phyloP scores from a whole-genome alignment of 2,329 filamentous ascomycete genomes.

The Neocucurbitaria cava region DNA sequence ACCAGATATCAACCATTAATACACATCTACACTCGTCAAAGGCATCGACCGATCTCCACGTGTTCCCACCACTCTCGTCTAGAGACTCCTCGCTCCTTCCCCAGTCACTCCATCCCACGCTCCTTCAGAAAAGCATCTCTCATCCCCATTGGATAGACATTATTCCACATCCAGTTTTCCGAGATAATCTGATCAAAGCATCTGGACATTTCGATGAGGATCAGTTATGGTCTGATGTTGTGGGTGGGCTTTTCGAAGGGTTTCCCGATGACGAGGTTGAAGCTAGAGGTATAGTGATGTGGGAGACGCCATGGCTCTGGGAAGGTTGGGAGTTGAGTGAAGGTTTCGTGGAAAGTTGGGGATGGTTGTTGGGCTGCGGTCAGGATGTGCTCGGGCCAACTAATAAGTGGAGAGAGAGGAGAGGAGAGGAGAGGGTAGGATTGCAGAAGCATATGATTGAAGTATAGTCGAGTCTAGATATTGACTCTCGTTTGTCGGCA shows the following conservation, averaged over 20 bases:
- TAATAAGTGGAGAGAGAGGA: constrained; percentile 11
- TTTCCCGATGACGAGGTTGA: constrained; percentile 5
- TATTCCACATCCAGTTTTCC: constrained; percentile 61
- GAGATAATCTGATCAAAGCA: constrained; percentile 57
- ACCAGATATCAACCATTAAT: not conserved
- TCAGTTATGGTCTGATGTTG: constrained; percentile 8
- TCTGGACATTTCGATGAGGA: constrained; percentile 10
- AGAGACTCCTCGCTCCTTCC: not conserved
- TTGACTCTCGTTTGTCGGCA: no score
- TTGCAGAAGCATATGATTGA: no score
- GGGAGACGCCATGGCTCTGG: constrained; percentile 11
- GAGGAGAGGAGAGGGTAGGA: constrained; percentile 9
- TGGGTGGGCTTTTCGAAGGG: constrained; percentile 13
- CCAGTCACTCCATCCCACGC: constrained; percentile 56
- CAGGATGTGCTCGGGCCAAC: constrained; percentile 1
- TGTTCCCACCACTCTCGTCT: constrained; percentile 1
- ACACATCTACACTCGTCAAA: not conserved
- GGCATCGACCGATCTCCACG: not conserved
- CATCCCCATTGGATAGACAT: constrained; percentile 65
- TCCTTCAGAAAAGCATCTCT: constrained; percentile 55
- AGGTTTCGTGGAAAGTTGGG: constrained; percentile 14
- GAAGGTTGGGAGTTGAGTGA: constrained; percentile 14
- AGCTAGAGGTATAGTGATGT: constrained; percentile 5
- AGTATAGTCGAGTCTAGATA: no score
- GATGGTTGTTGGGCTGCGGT: constrained; percentile 6